Evolutionary conservation across 768 basidiomycete species (phyloP).

Genomic region (Gelatoporia subvermispora): DNA sequence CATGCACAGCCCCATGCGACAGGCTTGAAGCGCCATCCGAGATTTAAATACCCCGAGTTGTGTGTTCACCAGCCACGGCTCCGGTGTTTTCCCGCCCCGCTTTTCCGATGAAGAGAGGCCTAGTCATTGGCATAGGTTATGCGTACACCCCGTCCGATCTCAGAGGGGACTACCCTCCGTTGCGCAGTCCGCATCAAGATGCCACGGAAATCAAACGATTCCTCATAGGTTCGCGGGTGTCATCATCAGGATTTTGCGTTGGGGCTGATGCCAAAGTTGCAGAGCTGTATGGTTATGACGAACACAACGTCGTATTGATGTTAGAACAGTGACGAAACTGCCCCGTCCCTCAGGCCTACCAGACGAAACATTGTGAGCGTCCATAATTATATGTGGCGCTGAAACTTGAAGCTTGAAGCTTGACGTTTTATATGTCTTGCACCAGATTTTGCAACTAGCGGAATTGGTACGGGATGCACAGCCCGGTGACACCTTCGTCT

Average conservation of each 20-base stretch:
- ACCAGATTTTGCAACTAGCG: background rate
- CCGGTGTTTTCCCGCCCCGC: background rate
- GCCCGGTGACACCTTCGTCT: constrained; percentile 3
- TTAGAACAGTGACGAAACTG: background rate
- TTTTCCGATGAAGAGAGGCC: constrained; percentile 5
- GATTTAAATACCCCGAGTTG: too few relatives aligned
- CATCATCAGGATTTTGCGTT: background rate
- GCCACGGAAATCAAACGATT: constrained; percentile 5
- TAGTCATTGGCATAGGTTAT: constrained; percentile 12
- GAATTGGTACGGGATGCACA: constrained; percentile 1
- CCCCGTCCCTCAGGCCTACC: background rate
- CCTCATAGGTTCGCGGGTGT: background rate
- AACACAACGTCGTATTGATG: background rate
- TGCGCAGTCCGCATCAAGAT: constrained; percentile 6
- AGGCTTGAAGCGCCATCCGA: background rate
- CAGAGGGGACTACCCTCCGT: background rate
- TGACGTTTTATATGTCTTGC: background rate
- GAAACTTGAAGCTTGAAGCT: too few relatives aligned
- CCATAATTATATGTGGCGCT: too few relatives aligned
- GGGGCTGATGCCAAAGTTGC: background rate
- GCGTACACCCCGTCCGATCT: background rate
- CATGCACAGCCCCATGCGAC: background rate
- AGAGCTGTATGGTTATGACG: background rate
- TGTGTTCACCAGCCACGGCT: background rate
- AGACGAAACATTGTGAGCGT: constrained; percentile 8